These are phyloP conservation scores for Fusarium buharicum DNA, from an alignment of 2,329 filamentous ascomycete species.

Conservation along the genomic window DNA sequence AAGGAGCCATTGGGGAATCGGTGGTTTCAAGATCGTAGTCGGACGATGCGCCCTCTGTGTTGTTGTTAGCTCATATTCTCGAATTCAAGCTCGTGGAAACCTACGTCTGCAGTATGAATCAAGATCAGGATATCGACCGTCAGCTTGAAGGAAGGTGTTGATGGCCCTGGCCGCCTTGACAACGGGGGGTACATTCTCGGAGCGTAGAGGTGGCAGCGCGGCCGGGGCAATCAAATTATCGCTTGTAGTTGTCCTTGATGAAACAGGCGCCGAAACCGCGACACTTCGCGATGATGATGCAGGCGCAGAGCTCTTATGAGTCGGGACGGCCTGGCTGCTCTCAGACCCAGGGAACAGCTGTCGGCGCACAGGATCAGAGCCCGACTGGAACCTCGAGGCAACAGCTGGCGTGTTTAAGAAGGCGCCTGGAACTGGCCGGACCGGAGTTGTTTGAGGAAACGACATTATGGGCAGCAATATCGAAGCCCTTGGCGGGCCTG, in stretches of 20 bases:
- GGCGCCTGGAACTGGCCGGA: slow-evolving; percentile 78
- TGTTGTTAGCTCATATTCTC: slow-evolving; percentile 41
- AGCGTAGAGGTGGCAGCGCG: slow-evolving; percentile 57
- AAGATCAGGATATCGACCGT: slow-evolving; percentile 86
- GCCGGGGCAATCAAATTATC: slow-evolving; percentile 48
- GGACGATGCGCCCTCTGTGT: slow-evolving; percentile 83
- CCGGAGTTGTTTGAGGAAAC: slow-evolving; percentile 69
- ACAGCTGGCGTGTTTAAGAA: slow-evolving; percentile 79
- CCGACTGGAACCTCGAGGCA: slow-evolving; percentile 58
- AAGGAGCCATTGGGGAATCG: slow-evolving; percentile 83
- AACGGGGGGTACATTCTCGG: slow-evolving; percentile 69
- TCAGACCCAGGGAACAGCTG: slow-evolving; percentile 59
- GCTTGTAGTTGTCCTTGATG: slow-evolving; percentile 39
- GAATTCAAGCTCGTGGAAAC: slow-evolving; percentile 50
- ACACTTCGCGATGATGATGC: slow-evolving; percentile 36
- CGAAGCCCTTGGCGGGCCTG: slow-evolving; percentile 45
- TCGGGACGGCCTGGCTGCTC: slow-evolving; percentile 30
- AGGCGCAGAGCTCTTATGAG: slow-evolving; percentile 32
- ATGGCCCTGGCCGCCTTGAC: slow-evolving; percentile 85
- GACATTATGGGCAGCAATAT: slow-evolving; percentile 59
- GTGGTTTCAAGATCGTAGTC: slow-evolving; percentile 83
- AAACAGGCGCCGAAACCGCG: slow-evolving; percentile 41
- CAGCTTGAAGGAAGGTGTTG: slow-evolving; percentile 79
- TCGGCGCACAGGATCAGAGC: slow-evolving; percentile 60
- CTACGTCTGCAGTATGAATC: slow-evolving; percentile 89